phyloP scores from a whole-genome alignment of 2,329 filamentous ascomycete species.

The Graphilbum sp. region DNA sequence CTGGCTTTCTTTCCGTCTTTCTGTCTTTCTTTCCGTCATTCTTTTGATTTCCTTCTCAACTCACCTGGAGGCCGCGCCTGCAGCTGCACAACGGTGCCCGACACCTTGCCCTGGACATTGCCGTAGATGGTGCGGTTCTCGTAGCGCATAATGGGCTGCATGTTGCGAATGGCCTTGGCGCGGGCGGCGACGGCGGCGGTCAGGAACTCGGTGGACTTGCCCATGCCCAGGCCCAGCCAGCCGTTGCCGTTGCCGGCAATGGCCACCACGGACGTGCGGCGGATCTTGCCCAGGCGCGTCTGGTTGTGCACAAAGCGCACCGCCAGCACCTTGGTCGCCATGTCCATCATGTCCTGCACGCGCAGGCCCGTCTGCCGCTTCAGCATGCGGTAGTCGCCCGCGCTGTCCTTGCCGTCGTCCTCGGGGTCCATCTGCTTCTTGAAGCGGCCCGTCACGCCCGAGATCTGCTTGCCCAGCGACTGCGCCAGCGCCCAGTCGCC shows the following conservation, averaged over 20 bases:
- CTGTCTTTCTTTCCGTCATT: too few species aligned
- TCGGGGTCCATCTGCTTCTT: slow-evolving; percentile 29
- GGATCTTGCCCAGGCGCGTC: slow-evolving; percentile 89
- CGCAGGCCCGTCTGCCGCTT: slow-evolving; percentile 38
- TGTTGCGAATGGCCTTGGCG: slow-evolving; percentile 73
- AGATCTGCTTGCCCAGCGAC: slow-evolving; percentile 33
- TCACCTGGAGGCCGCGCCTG: slow-evolving; percentile 75
- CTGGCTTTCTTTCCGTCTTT: too few species aligned
- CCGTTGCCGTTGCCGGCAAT: slow-evolving; percentile 81
- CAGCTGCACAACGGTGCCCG: slow-evolving; percentile 72
- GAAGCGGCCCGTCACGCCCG: slow-evolving; percentile 35
- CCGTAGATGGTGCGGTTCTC: slow-evolving; percentile 88
- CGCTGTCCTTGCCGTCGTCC: slow-evolving; percentile 33
- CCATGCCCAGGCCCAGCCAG: slow-evolving; percentile 74
- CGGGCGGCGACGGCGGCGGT: slow-evolving; percentile 57
- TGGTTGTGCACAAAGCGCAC: slow-evolving; percentile 68
- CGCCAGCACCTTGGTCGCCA: slow-evolving; percentile 60
- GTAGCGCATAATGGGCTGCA: slow-evolving; percentile 83
- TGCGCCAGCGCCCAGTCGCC: slow-evolving; percentile 29
- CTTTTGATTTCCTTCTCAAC: too few species aligned
- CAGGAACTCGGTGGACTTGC: slow-evolving; percentile 61
- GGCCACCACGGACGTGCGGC: slow-evolving; percentile 55
- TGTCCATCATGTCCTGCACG: slow-evolving; percentile 30
- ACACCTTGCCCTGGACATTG: slow-evolving; percentile 66
- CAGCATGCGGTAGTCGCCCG: slow-evolving; percentile 32